Evolutionary conservation across 306 rosid species (phyloP), one percentile per base, ranked within the genome.

Genomic region (Acacia melanoxylon): DNA sequence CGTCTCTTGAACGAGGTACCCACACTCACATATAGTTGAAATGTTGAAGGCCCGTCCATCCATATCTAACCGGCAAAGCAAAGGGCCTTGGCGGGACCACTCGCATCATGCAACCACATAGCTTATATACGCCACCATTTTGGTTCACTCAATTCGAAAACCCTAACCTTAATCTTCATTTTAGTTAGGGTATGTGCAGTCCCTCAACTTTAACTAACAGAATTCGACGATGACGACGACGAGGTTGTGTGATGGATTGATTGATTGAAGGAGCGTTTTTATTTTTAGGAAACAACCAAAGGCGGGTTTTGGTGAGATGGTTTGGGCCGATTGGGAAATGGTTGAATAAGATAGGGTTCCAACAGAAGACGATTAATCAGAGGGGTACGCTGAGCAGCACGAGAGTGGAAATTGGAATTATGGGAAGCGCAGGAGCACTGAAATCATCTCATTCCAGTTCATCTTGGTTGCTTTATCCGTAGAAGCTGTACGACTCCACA

Each of bases 61-160:
- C 3, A 85, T 42, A 78, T 67, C 68, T 37, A 25, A 20, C 27
- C 52, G 33, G 52, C 65, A 73, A 8, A 25, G 52, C 65, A 66
- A 11, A 25, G 41, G 35, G 27, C 16, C 24, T 68, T 27, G 49
- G 33, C 59, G 92, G 92, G 92, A 89, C 92, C 92, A 87, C 90
- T 56, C 75, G 78, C 58, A 72, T 67, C 25, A 49, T 67, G 3
- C 46, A 35, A 74, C 22, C 49, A 70, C 24, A 62, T 68, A 13
- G 35, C 29, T 25, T 16, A 83, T 75, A 83, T 73, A n/a, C 61
- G 25, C 29, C 14, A 67, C 79, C 80, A 68, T 45, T 54, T 69
- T 75, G 72, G 56, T 65, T 78, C 74, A 52, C 58, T 69, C 61
- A 49, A 62, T 82, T 72, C 71, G 71, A 78, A 83, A 80, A 73